Conservation (phyloP, 768 basidiomycete species). For the Cytidiella melzeri region DNA sequence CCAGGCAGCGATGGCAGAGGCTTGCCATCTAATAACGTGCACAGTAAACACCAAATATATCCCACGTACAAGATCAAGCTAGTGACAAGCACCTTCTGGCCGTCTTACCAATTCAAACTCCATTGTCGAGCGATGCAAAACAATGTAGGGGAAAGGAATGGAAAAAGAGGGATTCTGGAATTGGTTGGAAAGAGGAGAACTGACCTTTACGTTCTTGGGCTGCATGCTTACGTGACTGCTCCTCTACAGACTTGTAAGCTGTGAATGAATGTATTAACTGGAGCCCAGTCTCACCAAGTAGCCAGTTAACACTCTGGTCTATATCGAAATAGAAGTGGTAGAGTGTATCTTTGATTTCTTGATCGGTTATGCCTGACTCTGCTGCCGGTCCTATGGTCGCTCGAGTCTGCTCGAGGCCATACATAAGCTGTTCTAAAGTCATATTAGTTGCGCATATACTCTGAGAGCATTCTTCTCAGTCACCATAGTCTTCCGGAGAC, state of each 20-base stretch:
- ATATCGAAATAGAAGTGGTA: slow-evolving; percentile 90
- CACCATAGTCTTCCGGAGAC: slow-evolving; percentile 80
- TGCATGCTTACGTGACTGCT: slow-evolving; percentile 54
- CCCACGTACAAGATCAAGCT: background rate
- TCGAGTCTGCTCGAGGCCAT: slow-evolving; percentile 64
- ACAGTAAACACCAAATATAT: background rate
- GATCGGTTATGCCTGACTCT: slow-evolving; percentile 63
- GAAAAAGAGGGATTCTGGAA: slow-evolving; percentile 15
- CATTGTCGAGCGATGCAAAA: background rate
- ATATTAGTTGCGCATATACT: background rate
- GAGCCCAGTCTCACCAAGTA: slow-evolving; percentile 50
- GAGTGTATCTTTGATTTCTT: slow-evolving; percentile 67
- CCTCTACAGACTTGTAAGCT: slow-evolving; percentile 39
- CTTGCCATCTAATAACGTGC: slow-evolving; percentile 10
- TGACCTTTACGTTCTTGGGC: slow-evolving; percentile 83
- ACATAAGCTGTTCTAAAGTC: slow-evolving; percentile 54
- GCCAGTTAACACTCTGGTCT: slow-evolving; percentile 67
- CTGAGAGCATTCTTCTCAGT: slow-evolving; percentile 29
- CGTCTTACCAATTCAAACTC: slow-evolving; percentile 5
- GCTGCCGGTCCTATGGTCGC: slow-evolving; percentile 60
- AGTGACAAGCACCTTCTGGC: slow-evolving; percentile 25
- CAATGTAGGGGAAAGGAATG: slow-evolving; percentile 12
- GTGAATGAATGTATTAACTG: no score
- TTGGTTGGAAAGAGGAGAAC: slow-evolving; percentile 36
- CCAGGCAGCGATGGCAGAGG: slow-evolving; percentile 20